Conservation (phyloP, 2,329 filamentous ascomycete genomes). For the Rutstroemia sydowiana region DNA sequence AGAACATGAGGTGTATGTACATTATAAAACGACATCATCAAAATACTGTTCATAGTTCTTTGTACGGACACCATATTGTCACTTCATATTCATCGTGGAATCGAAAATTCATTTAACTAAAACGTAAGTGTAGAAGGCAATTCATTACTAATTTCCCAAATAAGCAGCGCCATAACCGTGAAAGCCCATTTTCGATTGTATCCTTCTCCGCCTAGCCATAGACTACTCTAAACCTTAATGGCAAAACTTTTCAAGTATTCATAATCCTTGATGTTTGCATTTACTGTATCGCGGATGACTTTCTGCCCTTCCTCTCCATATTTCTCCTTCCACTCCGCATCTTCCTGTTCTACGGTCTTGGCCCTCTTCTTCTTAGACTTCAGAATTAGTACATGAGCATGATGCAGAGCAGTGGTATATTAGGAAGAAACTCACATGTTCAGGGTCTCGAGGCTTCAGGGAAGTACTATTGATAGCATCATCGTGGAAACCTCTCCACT, state of each 20-base stretch:
- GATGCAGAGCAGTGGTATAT: not conserved
- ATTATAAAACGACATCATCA: not conserved
- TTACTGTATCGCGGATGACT: conserved; percentile 62
- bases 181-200: not conserved
- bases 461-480: conserved; percentile 81
- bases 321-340: conserved; percentile 65
- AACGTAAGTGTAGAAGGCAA: too few species aligned
- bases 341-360: conserved; percentile 58
- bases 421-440: conserved; percentile 42
- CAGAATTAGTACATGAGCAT: not conserved
- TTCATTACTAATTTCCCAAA: not conserved
- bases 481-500: conserved; percentile 96
- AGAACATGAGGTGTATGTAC: not conserved
- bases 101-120: too few species aligned
- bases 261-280: conserved; percentile 66
- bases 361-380: conserved; percentile 43
- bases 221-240: conserved; percentile 45
- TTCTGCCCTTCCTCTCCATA: conserved; percentile 65
- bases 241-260: conserved; percentile 77
- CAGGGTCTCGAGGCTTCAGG: conserved; percentile 61
- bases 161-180: not conserved
- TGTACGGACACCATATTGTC: too few species aligned
- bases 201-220: not conserved
- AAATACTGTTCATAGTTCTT: not conserved
- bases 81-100: too few species aligned